Evolutionary conservation across 768 basidiomycete species (phyloP).

Genomic region (Crassisporium funariophilum): DNA sequence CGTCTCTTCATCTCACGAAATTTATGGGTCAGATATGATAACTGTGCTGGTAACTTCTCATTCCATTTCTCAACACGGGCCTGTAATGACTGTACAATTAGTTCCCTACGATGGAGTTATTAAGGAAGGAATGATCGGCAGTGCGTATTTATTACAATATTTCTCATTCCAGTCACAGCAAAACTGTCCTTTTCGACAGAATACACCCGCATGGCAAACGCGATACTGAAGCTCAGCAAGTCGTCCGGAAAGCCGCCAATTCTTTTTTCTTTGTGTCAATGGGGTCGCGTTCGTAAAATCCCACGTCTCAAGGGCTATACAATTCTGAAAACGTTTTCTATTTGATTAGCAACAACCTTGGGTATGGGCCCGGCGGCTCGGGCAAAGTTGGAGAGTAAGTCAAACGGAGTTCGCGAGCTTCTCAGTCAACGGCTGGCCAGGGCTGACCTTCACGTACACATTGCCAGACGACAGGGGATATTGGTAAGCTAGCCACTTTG

Average conservation of each 20-base stretch:
- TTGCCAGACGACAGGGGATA: conserved; percentile 52
- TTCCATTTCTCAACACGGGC: neutral
- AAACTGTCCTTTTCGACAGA: conserved; percentile 35
- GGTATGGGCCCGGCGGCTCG: conserved; percentile 60
- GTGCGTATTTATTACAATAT: conserved; percentile 33
- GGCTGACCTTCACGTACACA: neutral
- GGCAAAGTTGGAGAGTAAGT: conserved; percentile 68
- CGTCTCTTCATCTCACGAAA: neutral
- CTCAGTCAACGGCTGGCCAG: neutral
- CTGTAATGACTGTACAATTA: neutral
- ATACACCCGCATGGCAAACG: conserved; percentile 61
- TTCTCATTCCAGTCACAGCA: neutral
- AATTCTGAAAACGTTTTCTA: conserved; percentile 1
- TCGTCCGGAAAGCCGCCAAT: conserved; percentile 54
- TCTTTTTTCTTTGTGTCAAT: conserved; percentile 64
- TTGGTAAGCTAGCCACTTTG: too few species aligned
- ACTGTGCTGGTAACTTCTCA: conserved; percentile 50
- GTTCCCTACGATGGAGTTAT: conserved; percentile 59
- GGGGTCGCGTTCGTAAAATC: conserved; percentile 54
- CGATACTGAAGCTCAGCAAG: conserved; percentile 51
- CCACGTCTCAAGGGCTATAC: conserved; percentile 2
- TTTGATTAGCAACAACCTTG: conserved; percentile 56
- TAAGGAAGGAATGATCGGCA: conserved; percentile 56
- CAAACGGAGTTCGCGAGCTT: neutral
- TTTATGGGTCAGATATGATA: conserved; percentile 51